Evolutionary conservation across 306 rosid species (phyloP), one percentile per base, ranked within the genome.

Genomic region (Castanopsis chinensis): DNA sequence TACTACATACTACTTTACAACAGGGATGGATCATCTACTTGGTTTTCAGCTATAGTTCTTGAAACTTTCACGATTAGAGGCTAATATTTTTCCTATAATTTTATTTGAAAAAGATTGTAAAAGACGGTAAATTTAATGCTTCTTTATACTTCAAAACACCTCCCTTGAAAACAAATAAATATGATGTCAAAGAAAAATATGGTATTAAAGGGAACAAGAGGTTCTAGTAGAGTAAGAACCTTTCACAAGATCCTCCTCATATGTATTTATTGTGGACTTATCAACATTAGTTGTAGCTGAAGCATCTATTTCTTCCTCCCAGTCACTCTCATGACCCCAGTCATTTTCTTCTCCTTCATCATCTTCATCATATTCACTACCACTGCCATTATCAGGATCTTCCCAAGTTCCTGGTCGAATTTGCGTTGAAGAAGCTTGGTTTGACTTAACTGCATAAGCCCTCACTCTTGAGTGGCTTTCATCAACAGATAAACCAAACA

Each of bases 331-430:
- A 21, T 74, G 83, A 69, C 82, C 94, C 83, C 72, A 76, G 71
- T 88, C 89, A 84, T 85, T 82, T 74, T 79, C 86, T 79, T 81
- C 89, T 13, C 82, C 91, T 17, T 81, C 78, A 6, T 86, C 89
- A 14, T 89, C 91, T 58, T 78, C 86, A 13, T 76, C 96, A 63
- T n/a, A 65, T 21, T 91, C 97, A 52, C 92, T 90, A 43, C 79
- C 92, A 69, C 87, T 89, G 64, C 86, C 92, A 83, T 82, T 80
- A 57, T 92, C 97, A 18, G 97, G 96, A 73, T 88, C 92, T 85
- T 95, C 99, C 99, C 97, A 91, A 78, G 82, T 72, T 79, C 83
- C 90, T 67, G 27, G 61, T 27, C 19, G 86, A 8, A 77, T 80
- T 76, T 73, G 77, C 32, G 71, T 77, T 32, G 77, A 58, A 15